Conservation (phyloP, 2,329 filamentous ascomycete genomes). For the Metarhizium rileyi region DNA sequence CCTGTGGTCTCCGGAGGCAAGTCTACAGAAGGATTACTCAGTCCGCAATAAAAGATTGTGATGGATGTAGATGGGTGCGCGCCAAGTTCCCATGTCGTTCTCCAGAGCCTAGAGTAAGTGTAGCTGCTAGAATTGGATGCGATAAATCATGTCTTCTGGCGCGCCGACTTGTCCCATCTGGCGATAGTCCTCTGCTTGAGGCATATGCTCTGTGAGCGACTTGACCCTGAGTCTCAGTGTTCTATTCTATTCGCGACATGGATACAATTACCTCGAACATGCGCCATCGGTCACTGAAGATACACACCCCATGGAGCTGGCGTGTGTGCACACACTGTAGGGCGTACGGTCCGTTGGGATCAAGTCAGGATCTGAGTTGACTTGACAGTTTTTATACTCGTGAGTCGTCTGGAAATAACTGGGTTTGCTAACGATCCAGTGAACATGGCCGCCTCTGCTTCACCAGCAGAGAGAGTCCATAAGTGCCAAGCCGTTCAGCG, state of each 20-base stretch:
- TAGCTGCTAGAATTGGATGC: constrained; percentile 39
- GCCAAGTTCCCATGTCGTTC: constrained; percentile 26
- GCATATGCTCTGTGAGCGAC: constrained; percentile 24
- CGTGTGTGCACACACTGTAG: constrained; percentile 13
- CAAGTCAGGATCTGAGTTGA: constrained; percentile 10
- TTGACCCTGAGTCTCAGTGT: neutral
- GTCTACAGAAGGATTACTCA: constrained; percentile 23
- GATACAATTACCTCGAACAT: constrained; percentile 22
- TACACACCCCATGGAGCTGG: constrained; percentile 10
- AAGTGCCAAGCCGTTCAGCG: neutral
- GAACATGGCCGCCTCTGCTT: constrained; percentile 19
- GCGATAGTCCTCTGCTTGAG: constrained; percentile 30
- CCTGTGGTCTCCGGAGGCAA: constrained; percentile 23
- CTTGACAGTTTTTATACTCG: constrained; percentile 18
- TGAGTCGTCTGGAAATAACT: constrained; percentile 17
- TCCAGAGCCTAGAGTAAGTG: constrained; percentile 28
- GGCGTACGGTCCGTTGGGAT: constrained; percentile 9
- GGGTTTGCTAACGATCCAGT: constrained; percentile 18
- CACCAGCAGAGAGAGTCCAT: constrained; percentile 16
- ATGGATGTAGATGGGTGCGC: constrained; percentile 25
- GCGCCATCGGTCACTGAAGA: constrained; percentile 16
- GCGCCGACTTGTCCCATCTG: constrained; percentile 28
- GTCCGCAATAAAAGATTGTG: neutral
- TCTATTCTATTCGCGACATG: neutral
- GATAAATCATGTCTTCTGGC: constrained; percentile 25